Conservation (phyloP, 73 alveolate genomes). For the Tetrahymena elliotti region DNA sequence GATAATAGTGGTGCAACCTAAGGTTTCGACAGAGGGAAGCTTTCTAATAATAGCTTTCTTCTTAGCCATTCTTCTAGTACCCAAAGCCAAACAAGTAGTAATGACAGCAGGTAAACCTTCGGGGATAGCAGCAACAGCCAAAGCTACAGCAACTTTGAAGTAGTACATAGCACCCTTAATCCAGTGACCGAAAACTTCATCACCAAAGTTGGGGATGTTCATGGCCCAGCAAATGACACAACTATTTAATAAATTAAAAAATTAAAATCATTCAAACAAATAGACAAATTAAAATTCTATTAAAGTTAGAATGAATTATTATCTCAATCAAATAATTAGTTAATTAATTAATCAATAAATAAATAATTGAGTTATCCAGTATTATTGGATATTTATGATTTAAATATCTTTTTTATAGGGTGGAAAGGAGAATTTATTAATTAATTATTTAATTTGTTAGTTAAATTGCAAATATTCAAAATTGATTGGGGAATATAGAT, state of each 20-base stretch:
- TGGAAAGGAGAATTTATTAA: too few species aligned
- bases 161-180: constrained; percentile 90
- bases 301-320: too few species aligned
- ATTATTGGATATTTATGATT: too few species aligned
- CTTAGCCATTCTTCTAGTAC: constrained; percentile 72
- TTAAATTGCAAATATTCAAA: too few species aligned
- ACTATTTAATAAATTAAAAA: neutral
- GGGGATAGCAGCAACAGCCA: constrained; percentile 98
- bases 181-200: constrained; percentile 32
- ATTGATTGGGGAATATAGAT: too few species aligned
- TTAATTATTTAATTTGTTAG: too few species aligned
- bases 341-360: too few species aligned
- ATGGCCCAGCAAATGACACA: constrained; percentile 38
- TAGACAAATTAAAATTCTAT: neutral
- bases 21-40: constrained; percentile 60
- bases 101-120: constrained; percentile 99
- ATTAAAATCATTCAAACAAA: neutral
- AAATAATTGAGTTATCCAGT: too few species aligned
- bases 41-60: constrained; percentile 34
- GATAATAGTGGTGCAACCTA: constrained; percentile 96
- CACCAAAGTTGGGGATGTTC: constrained; percentile 37
- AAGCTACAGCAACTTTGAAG: constrained; percentile 95
- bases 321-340: too few species aligned
- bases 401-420: too few species aligned
- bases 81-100: constrained; percentile 93